Evolutionary conservation across 441 rosid species (phyloP), one percentile per base, ranked within the genome.

Genomic region (Caryocar brasiliense): DNA sequence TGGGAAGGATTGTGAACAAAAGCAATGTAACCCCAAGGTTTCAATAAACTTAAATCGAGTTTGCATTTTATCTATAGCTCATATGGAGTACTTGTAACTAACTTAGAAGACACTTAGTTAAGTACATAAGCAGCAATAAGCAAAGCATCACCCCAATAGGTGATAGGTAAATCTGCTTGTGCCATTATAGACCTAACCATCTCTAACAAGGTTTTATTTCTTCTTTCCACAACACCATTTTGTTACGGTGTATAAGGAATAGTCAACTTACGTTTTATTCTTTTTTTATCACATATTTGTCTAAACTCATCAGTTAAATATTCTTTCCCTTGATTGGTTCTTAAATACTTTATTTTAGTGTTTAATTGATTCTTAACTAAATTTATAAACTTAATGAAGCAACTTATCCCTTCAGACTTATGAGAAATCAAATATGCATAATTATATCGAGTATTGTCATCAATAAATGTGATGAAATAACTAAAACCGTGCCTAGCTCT

Each of bases 141-240:
- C 4, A 33, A 1, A 2, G 40, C 29, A 35, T 49, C 42, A 5
- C 40, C 28, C 42, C 26, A 49, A 22, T 8, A 49, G 7, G 8
- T 18, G 13, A 34, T 22, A 8, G 25, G 41, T 4, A 32, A 23
- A 17, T 49, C 5, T 17, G 45, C 42, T 14, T 38, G 42, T 7
- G 40, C 22, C 42, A 38, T 38, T 10, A 38, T 38, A 4, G 42
- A 38, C 27, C 40, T 22, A 22, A 32, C 54, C 54, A 49, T 49
- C 0, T 49, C 27, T 35, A 23, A 12, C 14, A 23, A 5, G 1
- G 56, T 51, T 13, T 9, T 10, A 51, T 36, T 51, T 21, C 46
- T 36, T 39, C 56, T 23, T 25, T 23, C 21, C 6, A 19, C 46
- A 0, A 51, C 45, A 12, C 34, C 12, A 51, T 51, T 51, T 24